A percentile compares a stretch with the other conserved stretches of the same genome.
These are phyloP conservation scores for Sequoia sempervirens DNA, from an alignment of 75 land plant genomes.

Conservation along the genomic window DNA sequence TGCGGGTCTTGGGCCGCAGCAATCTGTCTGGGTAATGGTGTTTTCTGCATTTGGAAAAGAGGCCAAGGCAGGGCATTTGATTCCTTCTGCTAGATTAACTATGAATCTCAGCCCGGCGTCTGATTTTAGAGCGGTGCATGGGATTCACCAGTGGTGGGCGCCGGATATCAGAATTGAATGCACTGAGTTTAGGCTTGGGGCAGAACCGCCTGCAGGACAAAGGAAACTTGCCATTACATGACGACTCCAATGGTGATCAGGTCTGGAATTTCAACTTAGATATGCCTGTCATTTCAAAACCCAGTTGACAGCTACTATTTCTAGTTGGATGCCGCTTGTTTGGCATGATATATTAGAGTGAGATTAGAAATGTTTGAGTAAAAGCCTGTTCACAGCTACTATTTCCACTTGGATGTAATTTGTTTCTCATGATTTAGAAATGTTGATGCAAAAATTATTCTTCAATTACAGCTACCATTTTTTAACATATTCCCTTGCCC, in stretches of 20 bases:
- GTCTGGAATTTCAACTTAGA: neutral
- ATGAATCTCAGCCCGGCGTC: conserved; percentile 16
- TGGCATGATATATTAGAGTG: too few species aligned
- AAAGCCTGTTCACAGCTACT: neutral
- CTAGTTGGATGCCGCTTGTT: too few species aligned
- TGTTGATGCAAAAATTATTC: too few species aligned
- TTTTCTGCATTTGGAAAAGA: conserved; percentile 29
- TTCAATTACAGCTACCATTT: too few species aligned
- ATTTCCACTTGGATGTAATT: too few species aligned
- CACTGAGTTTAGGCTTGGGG: neutral
- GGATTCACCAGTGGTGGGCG: conserved; percentile 71
- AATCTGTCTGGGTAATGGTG: conserved; percentile 32
- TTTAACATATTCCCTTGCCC: too few species aligned
- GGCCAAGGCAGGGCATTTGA: conserved; percentile 30
- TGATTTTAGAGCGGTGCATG: conserved; percentile 52
- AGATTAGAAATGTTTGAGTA: too few species aligned
- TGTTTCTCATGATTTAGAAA: too few species aligned
- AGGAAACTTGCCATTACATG: neutral
- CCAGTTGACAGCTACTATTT: neutral
- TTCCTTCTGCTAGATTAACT: conserved; percentile 47
- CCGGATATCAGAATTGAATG: conserved; percentile 18
- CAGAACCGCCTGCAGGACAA: conserved; percentile 8
- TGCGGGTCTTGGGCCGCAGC: conserved; percentile 40
- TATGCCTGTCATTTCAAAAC: too few species aligned
- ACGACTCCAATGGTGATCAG: neutral